A percentile compares a stretch with the other conserved stretches of the same genome.
Conservation (phyloP, 2,329 filamentous ascomycete species). For the Colletotrichum trifolii region DNA sequence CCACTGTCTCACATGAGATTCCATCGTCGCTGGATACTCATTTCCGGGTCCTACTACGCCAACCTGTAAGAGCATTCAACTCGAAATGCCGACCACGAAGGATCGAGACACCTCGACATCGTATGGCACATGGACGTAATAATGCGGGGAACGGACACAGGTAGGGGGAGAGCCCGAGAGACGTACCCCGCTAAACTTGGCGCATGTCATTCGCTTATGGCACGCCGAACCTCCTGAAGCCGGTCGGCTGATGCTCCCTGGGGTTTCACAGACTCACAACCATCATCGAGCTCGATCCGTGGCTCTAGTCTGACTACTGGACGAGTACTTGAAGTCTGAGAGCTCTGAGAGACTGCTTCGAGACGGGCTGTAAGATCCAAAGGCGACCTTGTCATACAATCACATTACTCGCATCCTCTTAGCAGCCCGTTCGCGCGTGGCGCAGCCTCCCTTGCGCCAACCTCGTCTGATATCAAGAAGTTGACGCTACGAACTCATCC, state of each 20-base stretch:
- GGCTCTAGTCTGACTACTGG: neutral
- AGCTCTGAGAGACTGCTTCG: too few species aligned
- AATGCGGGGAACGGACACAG: conserved; percentile 29
- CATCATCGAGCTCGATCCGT: too few species aligned
- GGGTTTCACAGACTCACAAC: conserved; percentile 19
- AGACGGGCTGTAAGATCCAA: too few species aligned
- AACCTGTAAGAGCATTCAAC: too few species aligned
- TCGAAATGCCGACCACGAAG: conserved; percentile 9
- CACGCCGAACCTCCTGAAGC: neutral
- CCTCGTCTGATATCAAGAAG: neutral
- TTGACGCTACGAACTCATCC: neutral
- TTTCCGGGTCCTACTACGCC: fast-evolving
- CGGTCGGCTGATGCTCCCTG: conserved; percentile 14
- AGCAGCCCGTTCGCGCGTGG: neutral
- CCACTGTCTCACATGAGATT: too few species aligned
- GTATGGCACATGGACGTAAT: conserved; percentile 22
- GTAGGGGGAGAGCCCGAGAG: neutral
- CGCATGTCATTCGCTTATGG: conserved; percentile 27
- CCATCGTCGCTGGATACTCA: too few species aligned
- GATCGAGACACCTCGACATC: neutral
- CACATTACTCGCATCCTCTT: too few species aligned
- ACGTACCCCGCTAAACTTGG: conserved; percentile 28
- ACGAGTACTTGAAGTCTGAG: too few species aligned
- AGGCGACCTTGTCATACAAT: too few species aligned
- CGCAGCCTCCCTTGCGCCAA: neutral